phyloP scores from a whole-genome alignment of 2,329 filamentous ascomycete genomes.

The Colletotrichum acutatum region DNA sequence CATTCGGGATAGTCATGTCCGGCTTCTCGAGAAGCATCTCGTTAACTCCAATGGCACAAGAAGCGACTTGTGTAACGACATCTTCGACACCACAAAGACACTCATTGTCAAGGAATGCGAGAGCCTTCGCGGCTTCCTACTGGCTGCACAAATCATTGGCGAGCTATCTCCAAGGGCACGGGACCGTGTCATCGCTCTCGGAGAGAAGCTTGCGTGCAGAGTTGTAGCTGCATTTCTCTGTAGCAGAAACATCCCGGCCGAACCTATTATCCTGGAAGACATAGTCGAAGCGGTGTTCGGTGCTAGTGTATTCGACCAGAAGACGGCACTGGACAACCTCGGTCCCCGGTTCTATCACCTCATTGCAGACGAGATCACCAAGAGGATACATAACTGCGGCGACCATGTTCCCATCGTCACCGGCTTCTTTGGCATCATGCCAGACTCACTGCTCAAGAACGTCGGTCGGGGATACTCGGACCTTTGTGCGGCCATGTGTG shows the following conservation, averaged over 20 bases:
- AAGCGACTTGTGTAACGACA: constrained; percentile 83
- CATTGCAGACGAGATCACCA: constrained; percentile 68
- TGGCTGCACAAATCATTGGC: constrained; percentile 72
- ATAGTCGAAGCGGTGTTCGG: constrained; percentile 91
- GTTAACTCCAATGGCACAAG: constrained; percentile 80
- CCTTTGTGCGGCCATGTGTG: constrained; percentile 90
- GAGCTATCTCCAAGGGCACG: constrained; percentile 83
- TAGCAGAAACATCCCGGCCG: constrained; percentile 65
- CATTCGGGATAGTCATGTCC: constrained; percentile 17
- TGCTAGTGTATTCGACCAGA: constrained; percentile 82
- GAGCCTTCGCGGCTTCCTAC: constrained; percentile 78
- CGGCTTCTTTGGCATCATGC: constrained; percentile 96
- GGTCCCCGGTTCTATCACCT: constrained; percentile 77
- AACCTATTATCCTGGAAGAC: constrained; percentile 49
- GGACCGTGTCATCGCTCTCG: constrained; percentile 91
- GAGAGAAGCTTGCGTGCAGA: constrained; percentile 93
- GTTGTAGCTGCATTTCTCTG: constrained; percentile 90
- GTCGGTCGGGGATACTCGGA: constrained; percentile 97
- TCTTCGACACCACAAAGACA: constrained; percentile 75
- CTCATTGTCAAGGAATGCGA: constrained; percentile 79
- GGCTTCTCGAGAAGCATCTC: constrained; percentile 52
- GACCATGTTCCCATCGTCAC: constrained; percentile 82
- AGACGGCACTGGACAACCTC: constrained; percentile 67
- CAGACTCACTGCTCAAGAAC: constrained; percentile 85
- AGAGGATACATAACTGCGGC: constrained; percentile 72